Evolutionary conservation across 176 grass and related monocot genomes (phyloP), one percentile per base, ranked within the genome.

Genomic region (Themeda triandra): DNA sequence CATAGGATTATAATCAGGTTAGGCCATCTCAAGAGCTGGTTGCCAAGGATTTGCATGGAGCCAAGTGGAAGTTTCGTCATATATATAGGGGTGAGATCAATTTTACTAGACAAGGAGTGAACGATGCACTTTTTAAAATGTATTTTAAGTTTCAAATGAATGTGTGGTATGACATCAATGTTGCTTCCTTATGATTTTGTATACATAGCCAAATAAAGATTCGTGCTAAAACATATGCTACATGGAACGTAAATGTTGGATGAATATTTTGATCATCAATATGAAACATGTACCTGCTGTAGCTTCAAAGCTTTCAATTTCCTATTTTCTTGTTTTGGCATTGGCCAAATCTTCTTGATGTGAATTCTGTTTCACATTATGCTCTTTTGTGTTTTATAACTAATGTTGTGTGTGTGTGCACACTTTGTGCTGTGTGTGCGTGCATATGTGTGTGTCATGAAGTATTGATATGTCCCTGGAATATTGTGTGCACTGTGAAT

Each of bases 21-120:
- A 99, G 97, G 81, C 97, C 97, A 92, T 99, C 93, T 17, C 93
- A 99, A 87, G 97, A 99, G 81, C 91, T 99, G 80, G 73, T 96
- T 76, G 96, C 96, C 14, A 94, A 92, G 83, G 96, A 99, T 86
- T 87, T 99, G 39, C 93, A 99, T 89, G 93, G 97, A 51, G 76
- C 81, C 3, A 84, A 94, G 24, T 99, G 97, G 97, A 89, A 69
- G 78, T 99, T 96, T 79, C 93, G 97, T 30, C 97, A 99, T 87
- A 99, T 99, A 69, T 99, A 99, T 83, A 94, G 97, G 90, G 97
- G 97, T 99, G 60, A 63, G 65, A 64, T 73, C 35, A 44, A 58
- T 28, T 66, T 25, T 71, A 17, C 71, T 80, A 41, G n/a, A 49
- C 13, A 63, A 32, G 6, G 13, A 36, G 27, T 66, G 13, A 24